Evolutionary conservation across 371 early-diverging fungal species (phyloP), one percentile per base, ranked within the genome.

Genomic region (Saksenaea vasiformis): DNA sequence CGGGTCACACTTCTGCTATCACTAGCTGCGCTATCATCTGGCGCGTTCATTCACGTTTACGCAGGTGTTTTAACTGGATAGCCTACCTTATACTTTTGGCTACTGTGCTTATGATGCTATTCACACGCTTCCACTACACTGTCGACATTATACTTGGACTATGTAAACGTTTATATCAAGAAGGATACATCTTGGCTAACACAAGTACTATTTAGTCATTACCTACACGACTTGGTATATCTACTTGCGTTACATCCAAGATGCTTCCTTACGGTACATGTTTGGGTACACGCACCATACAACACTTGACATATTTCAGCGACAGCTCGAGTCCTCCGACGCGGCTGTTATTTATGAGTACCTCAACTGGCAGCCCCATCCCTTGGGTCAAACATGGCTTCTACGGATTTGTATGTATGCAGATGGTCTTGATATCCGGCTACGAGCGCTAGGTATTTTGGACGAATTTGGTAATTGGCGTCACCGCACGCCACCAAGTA

Each of bases 1-100:
- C 91, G 3, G 92, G 91, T 5, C 91, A 92, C 64, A 88, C 90
- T 1, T 73, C 83, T 9, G 74, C 88, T 43, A 81, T 90, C 78
- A 74, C 74, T 74, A 73, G 67, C 8, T 82, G 85, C 61, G 84
- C 84, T 14, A 76, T 91, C 65, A 65, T 86, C 14, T 90, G 89
- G 83, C 78, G 85, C 3, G 74, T 82, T n/a, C 87, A 91, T 55
- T 83, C 86, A 53, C 71, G 77, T 17, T 69, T 83, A 53, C 68
- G 71, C 28, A 71, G 83, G 62, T 54, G 62, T 1, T 79, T 85
- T 59, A 70, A 76, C 19, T 84, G 78, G 66, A 66, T 85, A 24
- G 74, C 86, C 14, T 85, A 82, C 34, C 28, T 80, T 7, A 78
- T 88, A 27, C 82, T 79, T 31, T 44, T 77, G 0, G 68, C 76